A percentile compares a stretch with the other conserved stretches of the same genome.
These are phyloP conservation scores for Chiua virens DNA, from an alignment of 768 basidiomycete genomes.

Conservation along the genomic window DNA sequence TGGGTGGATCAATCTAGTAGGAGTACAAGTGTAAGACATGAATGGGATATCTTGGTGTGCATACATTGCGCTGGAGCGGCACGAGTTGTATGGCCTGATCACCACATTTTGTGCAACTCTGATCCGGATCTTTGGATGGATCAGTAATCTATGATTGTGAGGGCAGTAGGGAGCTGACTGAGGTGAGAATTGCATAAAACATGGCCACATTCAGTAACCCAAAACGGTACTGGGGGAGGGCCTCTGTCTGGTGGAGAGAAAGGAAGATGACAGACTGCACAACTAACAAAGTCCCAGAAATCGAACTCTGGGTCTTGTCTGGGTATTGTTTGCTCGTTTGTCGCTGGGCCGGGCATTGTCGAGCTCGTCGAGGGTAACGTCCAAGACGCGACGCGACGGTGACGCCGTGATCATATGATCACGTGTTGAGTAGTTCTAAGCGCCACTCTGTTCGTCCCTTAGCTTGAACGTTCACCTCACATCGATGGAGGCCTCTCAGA, in stretches of 20 bases:
- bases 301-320: slow-evolving; percentile 40
- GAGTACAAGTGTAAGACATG: slow-evolving; percentile 1
- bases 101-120: slow-evolving; percentile 73
- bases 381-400: slow-evolving; percentile 13
- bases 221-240: slow-evolving; percentile 67
- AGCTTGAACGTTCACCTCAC: too few relatives aligned
- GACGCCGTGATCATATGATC: slow-evolving; percentile 2
- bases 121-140: slow-evolving; percentile 55
- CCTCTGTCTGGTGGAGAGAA: slow-evolving; percentile 54
- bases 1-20: slow-evolving; percentile 73
- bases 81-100: slow-evolving; percentile 62
- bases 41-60: slow-evolving; percentile 11
- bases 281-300: slow-evolving; percentile 82
- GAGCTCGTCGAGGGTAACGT: neutral
- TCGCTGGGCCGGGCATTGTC: slow-evolving; percentile 13
- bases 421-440: slow-evolving; percentile 6
- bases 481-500: too few relatives aligned
- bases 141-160: neutral
- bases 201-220: slow-evolving; percentile 89
- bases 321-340: slow-evolving; percentile 1
- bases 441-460: too few relatives aligned
- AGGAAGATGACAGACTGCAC: slow-evolving; percentile 67
- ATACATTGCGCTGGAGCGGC: slow-evolving; percentile 73
- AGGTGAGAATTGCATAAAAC: slow-evolving; percentile 84
- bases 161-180: slow-evolving; percentile 44